Evolutionary conservation across 75 land plant species (phyloP).

Genomic region (Pinus taeda): DNA sequence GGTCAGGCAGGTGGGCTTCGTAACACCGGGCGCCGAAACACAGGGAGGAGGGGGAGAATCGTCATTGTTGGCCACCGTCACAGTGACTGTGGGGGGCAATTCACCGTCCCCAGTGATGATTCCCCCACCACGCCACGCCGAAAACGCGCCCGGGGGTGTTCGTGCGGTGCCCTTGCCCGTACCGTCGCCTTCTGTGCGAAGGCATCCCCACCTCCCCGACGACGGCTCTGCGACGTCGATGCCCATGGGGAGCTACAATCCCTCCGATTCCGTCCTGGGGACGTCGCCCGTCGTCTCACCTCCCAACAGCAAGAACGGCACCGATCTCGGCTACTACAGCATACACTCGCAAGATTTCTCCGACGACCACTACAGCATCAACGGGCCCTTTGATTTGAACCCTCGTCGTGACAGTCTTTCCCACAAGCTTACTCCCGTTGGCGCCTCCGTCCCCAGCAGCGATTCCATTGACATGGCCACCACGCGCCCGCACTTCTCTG

Average conservation of each 20-base stretch:
- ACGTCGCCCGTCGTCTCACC: conserved; percentile 26
- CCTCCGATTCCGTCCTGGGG: conserved; percentile 55
- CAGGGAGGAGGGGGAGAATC: not conserved
- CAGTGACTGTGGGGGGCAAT: conserved; percentile 28
- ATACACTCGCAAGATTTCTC: conserved; percentile 27
- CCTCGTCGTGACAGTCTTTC: not conserved
- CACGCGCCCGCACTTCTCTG: not conserved
- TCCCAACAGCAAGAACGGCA: conserved; percentile 14
- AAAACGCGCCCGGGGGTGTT: conserved; percentile 14
- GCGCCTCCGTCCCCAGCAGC: conserved; percentile 37
- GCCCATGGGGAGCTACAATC: conserved; percentile 65
- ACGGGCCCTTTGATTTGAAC: not conserved
- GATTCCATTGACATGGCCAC: conserved; percentile 20
- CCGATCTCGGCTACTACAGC: conserved; percentile 16
- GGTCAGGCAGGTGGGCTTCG: conserved; percentile 94
- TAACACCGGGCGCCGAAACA: conserved; percentile 37
- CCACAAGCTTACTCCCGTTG: conserved; percentile 10
- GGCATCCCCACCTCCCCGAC: conserved; percentile 1
- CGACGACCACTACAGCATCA: not conserved
- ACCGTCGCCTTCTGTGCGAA: conserved; percentile 20
- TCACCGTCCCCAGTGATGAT: conserved; percentile 93
- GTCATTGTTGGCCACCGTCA: conserved; percentile 17
- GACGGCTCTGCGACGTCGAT: conserved; percentile 7
- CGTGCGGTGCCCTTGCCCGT: conserved; percentile 44
- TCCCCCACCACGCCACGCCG: conserved; percentile 68